Evolutionary conservation across 2,329 filamentous ascomycete species (phyloP).

Genomic region (Fusarium tupiense): DNA sequence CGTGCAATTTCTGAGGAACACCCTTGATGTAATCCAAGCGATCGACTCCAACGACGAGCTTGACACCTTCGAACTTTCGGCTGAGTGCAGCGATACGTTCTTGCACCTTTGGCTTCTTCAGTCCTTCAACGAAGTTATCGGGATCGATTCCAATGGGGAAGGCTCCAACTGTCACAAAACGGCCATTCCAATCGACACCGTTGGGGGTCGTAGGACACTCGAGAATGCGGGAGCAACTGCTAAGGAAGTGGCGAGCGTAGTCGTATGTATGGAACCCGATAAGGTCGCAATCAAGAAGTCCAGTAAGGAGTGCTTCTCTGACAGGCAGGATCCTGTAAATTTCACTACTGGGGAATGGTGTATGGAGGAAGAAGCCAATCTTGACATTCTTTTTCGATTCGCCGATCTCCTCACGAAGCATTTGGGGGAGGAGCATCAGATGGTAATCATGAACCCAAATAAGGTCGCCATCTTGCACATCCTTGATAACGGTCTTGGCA

Average conservation of each 20-base stretch:
- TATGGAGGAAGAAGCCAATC: constrained; percentile 98
- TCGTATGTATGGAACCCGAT: constrained; percentile 99
- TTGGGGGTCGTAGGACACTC: constrained; percentile 86
- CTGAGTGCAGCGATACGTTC: constrained; percentile 86
- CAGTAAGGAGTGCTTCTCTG: constrained; percentile 85
- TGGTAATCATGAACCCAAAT: constrained; percentile 99
- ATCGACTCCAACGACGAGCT: constrained; percentile 96
- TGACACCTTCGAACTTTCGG: constrained; percentile 94
- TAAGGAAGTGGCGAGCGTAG: constrained; percentile 97
- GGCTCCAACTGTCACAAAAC: constrained; percentile 89
- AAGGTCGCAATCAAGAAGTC: constrained; percentile 91
- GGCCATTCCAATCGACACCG: constrained; percentile 89
- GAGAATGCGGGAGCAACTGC: constrained; percentile 93
- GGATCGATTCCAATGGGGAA: constrained; percentile 99
- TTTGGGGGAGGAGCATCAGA: constrained; percentile 93
- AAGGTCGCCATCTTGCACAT: constrained; percentile 91
- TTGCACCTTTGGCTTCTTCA: constrained; percentile 86
- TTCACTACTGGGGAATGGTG: constrained; percentile 95
- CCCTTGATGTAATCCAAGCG: constrained; percentile 99
- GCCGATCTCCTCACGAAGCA: constrained; percentile 91
- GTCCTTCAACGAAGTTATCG: constrained; percentile 91
- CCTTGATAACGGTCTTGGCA: constrained; percentile 84
- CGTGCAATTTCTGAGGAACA: constrained; percentile 96
- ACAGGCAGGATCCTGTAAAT: constrained; percentile 97
- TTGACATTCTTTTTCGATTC: constrained; percentile 88